A percentile compares a stretch with the other conserved stretches of the same genome.
These are phyloP conservation scores for Tolypocladium ophioglossoides DNA, from an alignment of 2,329 filamentous ascomycete genomes.

Conservation along the genomic window DNA sequence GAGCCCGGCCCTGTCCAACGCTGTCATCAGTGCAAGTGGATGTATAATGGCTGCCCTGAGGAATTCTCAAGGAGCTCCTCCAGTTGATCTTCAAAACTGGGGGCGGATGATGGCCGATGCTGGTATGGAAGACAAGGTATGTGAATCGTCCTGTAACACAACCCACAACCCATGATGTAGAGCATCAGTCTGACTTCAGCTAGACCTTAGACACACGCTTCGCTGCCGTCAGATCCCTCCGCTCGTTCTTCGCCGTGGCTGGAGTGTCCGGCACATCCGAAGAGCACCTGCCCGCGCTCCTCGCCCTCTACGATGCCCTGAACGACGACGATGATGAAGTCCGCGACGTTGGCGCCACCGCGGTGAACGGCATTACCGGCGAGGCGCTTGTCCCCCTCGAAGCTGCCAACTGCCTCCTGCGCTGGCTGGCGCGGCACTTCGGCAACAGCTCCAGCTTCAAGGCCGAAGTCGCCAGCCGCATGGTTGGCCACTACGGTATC, in stretches of 20 bases:
- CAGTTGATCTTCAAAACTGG: constrained; percentile 27
- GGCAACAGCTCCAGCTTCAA: constrained; percentile 24
- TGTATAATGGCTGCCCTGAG: constrained; percentile 27
- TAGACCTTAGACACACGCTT: constrained; percentile 56
- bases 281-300: constrained; percentile 42
- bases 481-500: constrained; percentile 19
- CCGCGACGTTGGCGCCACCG: constrained; percentile 50
- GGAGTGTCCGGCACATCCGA: constrained; percentile 12
- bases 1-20: constrained; percentile 39
- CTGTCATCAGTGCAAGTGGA: constrained; percentile 37
- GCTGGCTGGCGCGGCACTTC: constrained; percentile 29
- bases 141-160: neutral
- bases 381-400: constrained; percentile 34
- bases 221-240: constrained; percentile 46
- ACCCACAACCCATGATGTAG: too few relatives aligned
- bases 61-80: constrained; percentile 7
- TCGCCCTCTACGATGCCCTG: constrained; percentile 64
- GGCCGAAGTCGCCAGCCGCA: constrained; percentile 28
- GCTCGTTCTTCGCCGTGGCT: constrained; percentile 32
- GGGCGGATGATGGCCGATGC: constrained; percentile 38
- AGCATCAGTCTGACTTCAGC: neutral
- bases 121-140: constrained; percentile 36
- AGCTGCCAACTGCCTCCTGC: constrained; percentile 33
- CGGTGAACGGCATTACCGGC: constrained; percentile 35
- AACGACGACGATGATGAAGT: constrained; percentile 92